Percentiles rank a stretch among this genome's conserved stretches.
These are phyloP conservation scores for Pseudocercospora cruenta DNA, from an alignment of 2,329 filamentous ascomycete genomes.

Conservation along the genomic window DNA sequence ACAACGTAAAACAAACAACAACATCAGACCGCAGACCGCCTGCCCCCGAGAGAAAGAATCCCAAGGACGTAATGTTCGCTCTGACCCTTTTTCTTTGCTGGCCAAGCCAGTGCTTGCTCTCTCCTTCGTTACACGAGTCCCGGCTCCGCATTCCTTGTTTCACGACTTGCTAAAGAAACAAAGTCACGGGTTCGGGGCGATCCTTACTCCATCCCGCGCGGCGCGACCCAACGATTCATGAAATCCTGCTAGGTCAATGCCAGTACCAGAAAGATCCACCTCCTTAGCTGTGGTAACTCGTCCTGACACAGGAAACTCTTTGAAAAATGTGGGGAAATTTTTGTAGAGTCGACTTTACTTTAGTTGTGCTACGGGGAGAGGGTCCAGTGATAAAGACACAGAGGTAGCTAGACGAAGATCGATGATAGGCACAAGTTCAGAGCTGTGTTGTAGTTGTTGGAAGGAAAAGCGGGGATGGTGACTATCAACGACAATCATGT, in stretches of 20 bases:
- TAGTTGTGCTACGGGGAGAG: too few species aligned
- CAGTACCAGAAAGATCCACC: not conserved
- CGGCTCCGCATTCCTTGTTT: not conserved
- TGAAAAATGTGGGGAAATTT: not conserved
- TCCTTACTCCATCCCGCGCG: not conserved
- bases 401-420: not conserved
- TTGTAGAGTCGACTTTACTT: not conserved
- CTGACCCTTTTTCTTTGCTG: too few species aligned
- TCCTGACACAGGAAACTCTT: not conserved
- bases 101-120: too few species aligned
- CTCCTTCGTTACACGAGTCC: not conserved
- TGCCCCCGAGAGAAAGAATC: too few species aligned
- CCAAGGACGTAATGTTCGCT: not conserved
- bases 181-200: not conserved
- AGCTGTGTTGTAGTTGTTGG: not conserved
- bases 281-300: not conserved
- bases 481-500: not conserved
- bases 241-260: not conserved
- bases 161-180: not conserved
- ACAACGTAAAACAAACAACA: conserved; percentile 4
- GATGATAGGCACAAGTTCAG: not conserved
- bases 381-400: not conserved
- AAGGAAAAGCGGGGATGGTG: conserved; percentile 4
- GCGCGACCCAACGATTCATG: not conserved
- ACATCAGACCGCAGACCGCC: not conserved